Evolutionary conservation across 768 basidiomycete genomes (phyloP), one percentile per base, ranked within the genome.

Genomic region (Krasilnikovozyma curviuscula): DNA sequence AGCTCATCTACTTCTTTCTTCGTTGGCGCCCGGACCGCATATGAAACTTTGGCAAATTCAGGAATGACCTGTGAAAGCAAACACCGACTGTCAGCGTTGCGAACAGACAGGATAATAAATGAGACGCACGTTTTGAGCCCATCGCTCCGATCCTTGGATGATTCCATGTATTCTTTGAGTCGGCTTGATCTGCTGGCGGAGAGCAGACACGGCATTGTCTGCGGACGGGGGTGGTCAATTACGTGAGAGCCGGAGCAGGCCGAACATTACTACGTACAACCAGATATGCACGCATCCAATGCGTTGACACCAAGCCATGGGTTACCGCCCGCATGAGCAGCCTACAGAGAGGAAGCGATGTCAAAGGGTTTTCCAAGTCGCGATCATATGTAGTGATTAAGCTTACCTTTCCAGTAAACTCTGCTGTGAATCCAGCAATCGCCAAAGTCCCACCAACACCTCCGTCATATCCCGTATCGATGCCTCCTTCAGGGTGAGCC

Each of bases 291-390:
- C 2, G 57, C 55, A 30, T 58, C 57, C 13, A 56, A 49, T 19
- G 56, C 57, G 39, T 58, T 58, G 50, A 58, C 48, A 2, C 53
- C 57, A 29, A 30, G 40, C 47, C 50, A 51, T 1, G 59, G 59
- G 53, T 56, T 59, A 7, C 57, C 57, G 1, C 57, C 60, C 0
- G 60, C 60, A 53, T 61, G 60, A 0, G 60, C 60, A 12, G 56
- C 55, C 40, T 46, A 49, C 4, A 55, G 56, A 27, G 40, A 44
- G 42, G 55, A 59, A n/a, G n/a, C n/a, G n/a, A n/a, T n/a, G n/a
- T n/a, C n/a, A n/a, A n/a, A n/a, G n/a, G n/a, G n/a, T n/a, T n/a
- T n/a, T n/a, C n/a, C n/a, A n/a, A n/a, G n/a, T n/a, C n/a, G n/a
- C n/a, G n/a, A n/a, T n/a, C n/a, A n/a, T n/a, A n/a, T n/a, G n/a